Evolutionary conservation across 805 yeast species (phyloP), one percentile per base, ranked within the genome.

Genomic region (Metschnikowia cerradonensis): DNA sequence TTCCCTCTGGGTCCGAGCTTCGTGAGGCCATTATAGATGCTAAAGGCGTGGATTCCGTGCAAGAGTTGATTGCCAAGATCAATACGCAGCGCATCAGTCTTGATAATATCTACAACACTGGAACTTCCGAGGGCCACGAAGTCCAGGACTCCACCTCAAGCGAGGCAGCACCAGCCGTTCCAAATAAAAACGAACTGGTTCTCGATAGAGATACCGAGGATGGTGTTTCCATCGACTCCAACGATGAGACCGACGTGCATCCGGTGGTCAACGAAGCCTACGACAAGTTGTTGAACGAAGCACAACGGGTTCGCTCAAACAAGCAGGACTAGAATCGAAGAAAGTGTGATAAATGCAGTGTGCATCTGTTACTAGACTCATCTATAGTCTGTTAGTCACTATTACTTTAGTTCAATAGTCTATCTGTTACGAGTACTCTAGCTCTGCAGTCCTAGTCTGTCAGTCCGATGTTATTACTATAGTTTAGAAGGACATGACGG

Each of bases 31-130:
- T 87, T 26, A 83, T 86, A 48, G 80, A 81, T 51, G 90, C 90
- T 3, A 86, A 85, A 60, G 92, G 92, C 55, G 82, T 85, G 48
- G 83, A 83, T 53, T 79, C 86, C 23, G 86, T 86, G 8, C 76
- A 77, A 19, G 88, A 85, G 50, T 73, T 86, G 57, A 86, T 86
- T 56, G 79, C 76, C 44, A 84, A 81, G 56, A 86, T 86, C 48
- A 81, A 79, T 59, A 74, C 74, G 48, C 80, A 84, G 51, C 66
- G 79, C 22, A 71, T 78, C 23, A 76, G 75, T 51, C 63, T 82
- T 51, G 82, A 79, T 33, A 76, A 72, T 20, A 77, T 82, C 49
- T 81, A 80, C 60, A 60, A 58, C 36, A 17, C 47, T 4, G 23
- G 41, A 4, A 22, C 8, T 8, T 8, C 32, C 11, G 30, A 26